Evolutionary conservation across 306 rosid genomes (phyloP), one percentile per base, ranked within the genome.

Genomic region (Rosa chinensis): DNA sequence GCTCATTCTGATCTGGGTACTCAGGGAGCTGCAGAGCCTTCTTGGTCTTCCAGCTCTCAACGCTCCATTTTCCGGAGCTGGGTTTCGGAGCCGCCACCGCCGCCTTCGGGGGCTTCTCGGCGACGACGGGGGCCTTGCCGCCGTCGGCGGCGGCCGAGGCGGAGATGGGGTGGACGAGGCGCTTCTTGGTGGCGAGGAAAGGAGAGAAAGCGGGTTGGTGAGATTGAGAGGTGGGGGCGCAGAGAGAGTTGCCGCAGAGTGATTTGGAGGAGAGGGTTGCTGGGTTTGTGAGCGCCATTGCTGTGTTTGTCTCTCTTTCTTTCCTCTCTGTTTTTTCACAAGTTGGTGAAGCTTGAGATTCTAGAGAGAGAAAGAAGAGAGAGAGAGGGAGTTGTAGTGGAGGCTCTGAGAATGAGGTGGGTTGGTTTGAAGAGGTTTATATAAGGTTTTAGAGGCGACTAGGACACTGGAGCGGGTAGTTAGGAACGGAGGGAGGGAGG

Each of bases 31-130:
- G 96, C 83, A 87, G 42, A 2, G 90, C 91, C 83, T 69, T 85
- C 85, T 87, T 89, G 39, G 85, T 43, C 81, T 78, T 84, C 96
- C 96, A 91, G 88, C 96, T 82, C 7, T 87, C 92, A 44, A 87
- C 2, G 56, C 77, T 55, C 96, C 96, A 91, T 76, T 83, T 91
- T 0, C 82, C 75, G 12, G 77, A 2, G 5, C 20, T 40, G 10
- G 78, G 16, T 32, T 84, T 56, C 25, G 76, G 61, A 13, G 77
- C 10, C 14, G 66, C 16, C 23, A 9, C 23, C 25, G 77, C 1
- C 0, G 72, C 44, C 78, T 77, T 55, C 6, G 68, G 37, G 3
- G 87, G 79, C 77, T 53, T 83, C 23, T 71, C 80, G 35, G 81
- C 47, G 8, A 77, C 76, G 4, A 40, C 78, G 3, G 82, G 25